A percentile compares a stretch with the other conserved stretches of the same genome.
These are phyloP conservation scores for Lupinus albus DNA, from an alignment of 306 rosid genomes.

Conservation along the genomic window DNA sequence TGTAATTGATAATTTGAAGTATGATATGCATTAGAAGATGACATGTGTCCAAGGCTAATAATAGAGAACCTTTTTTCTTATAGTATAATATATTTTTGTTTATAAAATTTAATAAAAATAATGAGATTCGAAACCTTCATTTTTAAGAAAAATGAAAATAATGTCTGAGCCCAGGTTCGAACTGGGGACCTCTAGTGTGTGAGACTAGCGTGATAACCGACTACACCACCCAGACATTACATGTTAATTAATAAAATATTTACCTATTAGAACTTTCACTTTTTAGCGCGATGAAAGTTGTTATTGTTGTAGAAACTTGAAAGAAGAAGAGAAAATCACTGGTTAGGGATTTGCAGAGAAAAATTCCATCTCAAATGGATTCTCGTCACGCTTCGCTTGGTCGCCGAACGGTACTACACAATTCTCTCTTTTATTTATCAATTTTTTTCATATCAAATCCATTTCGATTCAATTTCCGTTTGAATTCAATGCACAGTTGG, in stretches of 20 bases:
- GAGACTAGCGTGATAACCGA: slow-evolving; percentile 50
- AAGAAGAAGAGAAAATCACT: background rate
- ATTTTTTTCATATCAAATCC: background rate
- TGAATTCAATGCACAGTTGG: slow-evolving; percentile 49
- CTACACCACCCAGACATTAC: slow-evolving; percentile 31
- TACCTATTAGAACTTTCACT: too few species aligned
- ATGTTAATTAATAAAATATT: too few species aligned
- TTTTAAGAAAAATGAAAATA: too few species aligned
- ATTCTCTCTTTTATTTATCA: too few species aligned
- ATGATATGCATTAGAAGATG: too few species aligned
- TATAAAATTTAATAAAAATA: too few species aligned
- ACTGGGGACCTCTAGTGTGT: slow-evolving; percentile 48
- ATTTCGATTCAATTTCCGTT: slow-evolving; percentile 4
- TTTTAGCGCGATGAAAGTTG: too few species aligned
- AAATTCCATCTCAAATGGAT: slow-evolving; percentile 55
- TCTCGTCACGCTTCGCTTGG: slow-evolving; percentile 83
- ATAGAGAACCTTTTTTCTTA: too few species aligned
- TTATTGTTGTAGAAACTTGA: background rate
- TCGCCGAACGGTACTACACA: slow-evolving; percentile 86
- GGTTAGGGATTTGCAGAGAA: slow-evolving; percentile 1
- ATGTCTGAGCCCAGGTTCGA: slow-evolving; percentile 50
- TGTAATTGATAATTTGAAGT: too few species aligned
- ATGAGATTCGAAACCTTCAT: too few species aligned
- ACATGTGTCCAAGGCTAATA: too few species aligned
- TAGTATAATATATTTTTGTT: too few species aligned